Percentiles rank a stretch among this genome's conserved stretches.
Conservation (phyloP, 1,139 yeast genomes). For the Sugiyamaella grinbergsii region DNA sequence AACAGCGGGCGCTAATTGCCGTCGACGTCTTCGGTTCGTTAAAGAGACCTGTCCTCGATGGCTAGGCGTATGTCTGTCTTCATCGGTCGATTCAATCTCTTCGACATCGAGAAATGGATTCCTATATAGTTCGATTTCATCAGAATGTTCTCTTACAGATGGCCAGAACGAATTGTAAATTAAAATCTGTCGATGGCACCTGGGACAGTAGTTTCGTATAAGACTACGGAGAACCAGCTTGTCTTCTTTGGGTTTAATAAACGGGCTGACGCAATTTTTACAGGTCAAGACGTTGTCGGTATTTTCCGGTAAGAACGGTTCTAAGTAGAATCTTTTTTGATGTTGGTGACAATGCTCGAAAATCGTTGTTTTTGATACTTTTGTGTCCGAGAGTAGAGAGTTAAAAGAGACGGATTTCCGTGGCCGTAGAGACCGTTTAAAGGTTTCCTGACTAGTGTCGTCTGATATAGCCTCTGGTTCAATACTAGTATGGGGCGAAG, state of each 20-base stretch:
- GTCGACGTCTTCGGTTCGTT: slow-evolving; percentile 4
- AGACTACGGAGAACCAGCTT: slow-evolving; percentile 22
- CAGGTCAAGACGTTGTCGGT: slow-evolving; percentile 27
- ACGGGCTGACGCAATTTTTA: slow-evolving; percentile 34
- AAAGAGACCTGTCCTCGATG: too few species aligned
- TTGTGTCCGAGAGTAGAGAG: not conserved
- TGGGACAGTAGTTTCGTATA: slow-evolving; percentile 34
- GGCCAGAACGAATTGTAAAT: slow-evolving; percentile 40
- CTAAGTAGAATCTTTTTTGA: slow-evolving; percentile 27
- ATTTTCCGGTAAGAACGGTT: slow-evolving; percentile 29
- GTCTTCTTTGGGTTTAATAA: slow-evolving; percentile 28
- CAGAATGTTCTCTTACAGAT: slow-evolving; percentile 23
- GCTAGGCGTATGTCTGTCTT: slow-evolving; percentile 10
- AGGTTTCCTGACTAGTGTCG: slow-evolving; percentile 7
- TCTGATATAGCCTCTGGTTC: slow-evolving; percentile 28
- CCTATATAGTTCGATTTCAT: slow-evolving; percentile 29
- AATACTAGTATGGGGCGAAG: slow-evolving; percentile 22
- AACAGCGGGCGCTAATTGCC: slow-evolving; percentile 26
- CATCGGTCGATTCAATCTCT: slow-evolving; percentile 20
- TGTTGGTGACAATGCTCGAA: slow-evolving; percentile 15
- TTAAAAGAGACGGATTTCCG: slow-evolving; percentile 5
- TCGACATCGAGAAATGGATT: slow-evolving; percentile 21
- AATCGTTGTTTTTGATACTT: slow-evolving; percentile 4
- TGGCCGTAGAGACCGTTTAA: slow-evolving; percentile 12
- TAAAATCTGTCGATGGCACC: slow-evolving; percentile 40